Conservation (phyloP, 768 basidiomycete genomes). For the Suillus subalutaceus region DNA sequence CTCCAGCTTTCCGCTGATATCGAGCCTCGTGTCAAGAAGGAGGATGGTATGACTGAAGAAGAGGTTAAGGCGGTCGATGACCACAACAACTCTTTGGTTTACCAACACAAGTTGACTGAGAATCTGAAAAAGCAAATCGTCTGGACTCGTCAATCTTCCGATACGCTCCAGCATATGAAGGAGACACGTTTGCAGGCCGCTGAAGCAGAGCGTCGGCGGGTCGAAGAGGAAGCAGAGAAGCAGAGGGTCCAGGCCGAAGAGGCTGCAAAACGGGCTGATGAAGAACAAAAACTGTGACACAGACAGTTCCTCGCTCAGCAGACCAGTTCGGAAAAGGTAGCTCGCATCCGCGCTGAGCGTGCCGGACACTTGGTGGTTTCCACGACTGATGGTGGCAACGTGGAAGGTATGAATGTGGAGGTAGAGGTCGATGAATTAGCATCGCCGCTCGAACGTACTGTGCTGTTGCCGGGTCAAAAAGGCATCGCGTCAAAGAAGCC, state of each 20-base stretch:
- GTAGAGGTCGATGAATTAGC: constrained; percentile 2
- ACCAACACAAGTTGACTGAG: constrained; percentile 12
- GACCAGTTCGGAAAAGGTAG: constrained; percentile 29
- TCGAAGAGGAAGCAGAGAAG: constrained; percentile 21
- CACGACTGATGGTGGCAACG: not conserved
- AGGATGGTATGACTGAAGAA: constrained; percentile 27
- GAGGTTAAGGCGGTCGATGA: constrained; percentile 14
- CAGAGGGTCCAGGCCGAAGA: constrained; percentile 15
- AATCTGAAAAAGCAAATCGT: constrained; percentile 17
- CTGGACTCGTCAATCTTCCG: constrained; percentile 7
- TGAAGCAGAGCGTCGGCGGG: constrained; percentile 18
- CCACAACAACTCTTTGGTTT: constrained; percentile 16
- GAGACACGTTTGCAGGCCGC: constrained; percentile 25
- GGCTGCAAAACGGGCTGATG: constrained; percentile 14
- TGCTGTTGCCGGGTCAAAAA: constrained; percentile 9
- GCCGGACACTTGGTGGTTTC: constrained; percentile 4
- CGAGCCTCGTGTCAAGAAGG: constrained; percentile 8
- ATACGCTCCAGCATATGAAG: constrained; percentile 24
- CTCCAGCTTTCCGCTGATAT: not conserved
- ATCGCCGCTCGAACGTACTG: not conserved
- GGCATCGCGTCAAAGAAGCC: constrained; percentile 7
- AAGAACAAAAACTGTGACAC: constrained; percentile 13
- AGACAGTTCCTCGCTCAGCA: constrained; percentile 21
- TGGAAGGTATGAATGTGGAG: constrained; percentile 12
- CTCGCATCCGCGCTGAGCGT: constrained; percentile 28